Base-by-base conservation (phyloP, 164 flowering plant species). In the Buxus sempervirens region DNA sequence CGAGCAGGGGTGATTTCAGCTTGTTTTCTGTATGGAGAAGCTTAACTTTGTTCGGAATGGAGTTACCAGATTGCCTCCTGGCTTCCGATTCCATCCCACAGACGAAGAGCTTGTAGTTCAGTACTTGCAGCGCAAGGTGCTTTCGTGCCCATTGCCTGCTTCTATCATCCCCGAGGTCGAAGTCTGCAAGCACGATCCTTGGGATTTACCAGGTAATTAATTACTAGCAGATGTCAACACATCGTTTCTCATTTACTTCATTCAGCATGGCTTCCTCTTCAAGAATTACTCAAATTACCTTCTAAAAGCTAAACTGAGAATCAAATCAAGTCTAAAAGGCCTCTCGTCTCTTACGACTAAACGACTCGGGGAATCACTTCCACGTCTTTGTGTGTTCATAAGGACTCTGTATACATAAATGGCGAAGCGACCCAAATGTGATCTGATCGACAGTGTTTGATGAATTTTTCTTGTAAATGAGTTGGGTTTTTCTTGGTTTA, bases 81-180 rank as follows among this genome's bases (percentile, higher is more conserved):
- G 97, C 1, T 90, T 91, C 59, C 69, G 91, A 14, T 90, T 91
- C 72, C 88, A 88, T 63, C 97, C 97, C 0, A 90, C 96, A 0
- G 97, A 91, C 36, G 93, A 91, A 74, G 97, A 91, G 73, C 85
- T 91, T 25, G 81, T 88, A 0, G 75, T 85, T 67, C 86, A 83
- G 70, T 91, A 90, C 76, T 70, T 90, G 60, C 82, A 76, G 54
- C 66, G 88, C 49, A 91, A 87, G 76, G 77, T 78, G 27, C 80
- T 81, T 45, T 80, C 87, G 0, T 75, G 57, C 60, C 91, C 96
- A 9, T 65, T 90, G 78, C 97, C 97, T 14, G 87, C 90, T 70
- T 82, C 89, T 0, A 79, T 91, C 81, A 86, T 90, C 63, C 88
- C 91, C 5, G 90, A 86, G 53, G 45, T 88, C 67, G 76, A 87